A percentile compares a stretch with the other conserved stretches of the same genome.
Conservation (phyloP, 1,284 basidiomycete species). For the Boletus mariae region DNA sequence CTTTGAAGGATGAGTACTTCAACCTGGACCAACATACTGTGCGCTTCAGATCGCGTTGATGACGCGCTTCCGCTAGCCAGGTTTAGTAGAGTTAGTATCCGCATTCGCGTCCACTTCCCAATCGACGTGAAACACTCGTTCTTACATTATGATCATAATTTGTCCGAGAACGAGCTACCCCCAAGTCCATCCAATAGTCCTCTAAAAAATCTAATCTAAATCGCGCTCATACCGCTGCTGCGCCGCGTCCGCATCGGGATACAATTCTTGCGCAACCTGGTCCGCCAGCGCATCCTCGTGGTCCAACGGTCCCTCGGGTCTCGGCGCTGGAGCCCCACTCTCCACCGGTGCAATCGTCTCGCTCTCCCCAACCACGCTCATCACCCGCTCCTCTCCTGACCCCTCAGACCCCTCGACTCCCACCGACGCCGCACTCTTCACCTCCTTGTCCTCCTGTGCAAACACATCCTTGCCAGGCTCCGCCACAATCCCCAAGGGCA, state of each 20-base stretch:
- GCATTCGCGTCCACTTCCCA: too few species aligned
- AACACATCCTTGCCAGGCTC: constrained; percentile 72
- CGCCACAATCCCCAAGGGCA: constrained; percentile 48
- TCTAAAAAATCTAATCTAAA: not conserved
- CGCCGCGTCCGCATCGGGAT: constrained; percentile 34
- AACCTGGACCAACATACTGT: too few species aligned
- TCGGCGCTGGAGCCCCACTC: not conserved
- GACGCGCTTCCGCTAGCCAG: too few species aligned
- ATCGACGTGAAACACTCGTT: too few species aligned
- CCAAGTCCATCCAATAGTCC: not conserved
- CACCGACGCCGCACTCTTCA: constrained; percentile 22
- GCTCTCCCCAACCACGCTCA: constrained; percentile 13
- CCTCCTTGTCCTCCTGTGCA: constrained; percentile 36
- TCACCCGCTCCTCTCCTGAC: constrained; percentile 11
- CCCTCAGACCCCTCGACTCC: not conserved
- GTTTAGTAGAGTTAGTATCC: too few species aligned
- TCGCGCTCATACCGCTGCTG: constrained; percentile 1
- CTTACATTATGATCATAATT: not conserved
- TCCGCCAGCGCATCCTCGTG: constrained; percentile 50
- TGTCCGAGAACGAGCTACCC: not conserved
- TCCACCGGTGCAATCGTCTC: not conserved
- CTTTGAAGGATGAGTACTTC: too few species aligned
- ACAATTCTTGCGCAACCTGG: constrained; percentile 53
- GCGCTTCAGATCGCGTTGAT: too few species aligned
- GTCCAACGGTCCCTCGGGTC: constrained; percentile 38